phyloP scores from a whole-genome alignment of 2,329 filamentous ascomycete species.

The Cladosporium sp. region DNA sequence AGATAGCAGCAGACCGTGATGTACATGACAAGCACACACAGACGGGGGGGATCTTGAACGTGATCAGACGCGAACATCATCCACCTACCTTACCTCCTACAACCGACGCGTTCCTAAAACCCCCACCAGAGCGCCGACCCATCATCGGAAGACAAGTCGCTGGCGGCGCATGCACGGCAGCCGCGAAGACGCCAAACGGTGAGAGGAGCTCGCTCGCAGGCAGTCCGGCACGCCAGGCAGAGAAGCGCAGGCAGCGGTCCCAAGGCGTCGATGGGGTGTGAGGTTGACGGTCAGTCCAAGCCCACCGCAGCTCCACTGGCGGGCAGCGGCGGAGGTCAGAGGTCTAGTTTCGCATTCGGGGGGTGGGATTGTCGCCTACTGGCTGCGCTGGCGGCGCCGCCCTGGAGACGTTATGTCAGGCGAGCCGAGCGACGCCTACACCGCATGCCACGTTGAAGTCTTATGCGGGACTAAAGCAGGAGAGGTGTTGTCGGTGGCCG shows the following conservation, averaged over 20 bases:
- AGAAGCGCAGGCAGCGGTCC: conserved; percentile 8
- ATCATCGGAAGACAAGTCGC: conserved; percentile 16
- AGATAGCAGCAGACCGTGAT: too few species aligned
- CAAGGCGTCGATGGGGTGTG: too few species aligned
- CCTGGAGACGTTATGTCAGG: conserved; percentile 18
- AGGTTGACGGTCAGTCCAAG: conserved; percentile 3
- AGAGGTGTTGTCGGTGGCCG: conserved; percentile 19
- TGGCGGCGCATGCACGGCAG: conserved; percentile 19
- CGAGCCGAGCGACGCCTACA: conserved; percentile 24
- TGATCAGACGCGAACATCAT: conserved; percentile 8
- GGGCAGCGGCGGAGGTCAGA: background rate
- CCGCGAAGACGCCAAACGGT: conserved; percentile 14
- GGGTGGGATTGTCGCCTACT: conserved; percentile 20
- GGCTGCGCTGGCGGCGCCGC: conserved; percentile 16
- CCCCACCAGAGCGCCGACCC: conserved; percentile 6
- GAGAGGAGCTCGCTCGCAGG: too few species aligned
- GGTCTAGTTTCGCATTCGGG: conserved; percentile 14
- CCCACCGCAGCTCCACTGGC: conserved; percentile 9
- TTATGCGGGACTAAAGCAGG: conserved; percentile 21
- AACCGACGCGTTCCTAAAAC: background rate
- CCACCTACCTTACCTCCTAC: conserved; percentile 8
- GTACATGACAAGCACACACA: background rate
- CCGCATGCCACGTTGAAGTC: conserved; percentile 28
- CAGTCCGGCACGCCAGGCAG: conserved; percentile 10
- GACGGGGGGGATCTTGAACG: conserved; percentile 10